phyloP scores from a whole-genome alignment of 805 yeast genomes.

The Kuraishia hungarica region DNA sequence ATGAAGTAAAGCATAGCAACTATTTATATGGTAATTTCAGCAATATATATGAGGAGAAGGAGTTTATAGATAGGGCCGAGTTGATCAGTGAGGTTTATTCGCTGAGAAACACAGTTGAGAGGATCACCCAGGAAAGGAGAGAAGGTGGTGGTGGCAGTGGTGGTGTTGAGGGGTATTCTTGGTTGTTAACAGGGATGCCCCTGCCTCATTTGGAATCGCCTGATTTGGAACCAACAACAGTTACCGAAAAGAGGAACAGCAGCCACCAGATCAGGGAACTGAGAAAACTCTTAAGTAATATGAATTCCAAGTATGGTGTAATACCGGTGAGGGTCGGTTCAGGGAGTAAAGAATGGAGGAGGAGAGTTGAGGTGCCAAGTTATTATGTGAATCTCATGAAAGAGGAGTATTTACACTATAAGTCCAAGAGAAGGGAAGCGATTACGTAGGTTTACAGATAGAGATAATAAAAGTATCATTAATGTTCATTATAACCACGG shows the following conservation, averaged over 20 bases:
- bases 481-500: too few species aligned
- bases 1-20: slow-evolving; percentile 14
- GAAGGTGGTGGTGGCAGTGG: not conserved
- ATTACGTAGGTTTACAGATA: not conserved
- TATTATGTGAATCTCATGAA: slow-evolving; percentile 4
- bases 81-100: slow-evolving; percentile 36
- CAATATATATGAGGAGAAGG: slow-evolving; percentile 24
- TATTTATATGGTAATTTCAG: slow-evolving; percentile 22
- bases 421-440: not conserved
- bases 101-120: slow-evolving; percentile 25
- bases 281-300: slow-evolving; percentile 2
- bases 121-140: not conserved
- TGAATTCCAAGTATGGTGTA: slow-evolving; percentile 5
- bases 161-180: not conserved
- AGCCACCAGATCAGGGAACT: not conserved
- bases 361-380: not conserved
- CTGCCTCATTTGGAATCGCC: not conserved
- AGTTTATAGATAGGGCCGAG: slow-evolving; percentile 23
- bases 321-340: slow-evolving; percentile 3
- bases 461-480: not conserved
- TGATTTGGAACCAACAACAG: not conserved
- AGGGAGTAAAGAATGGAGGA: slow-evolving; percentile 7
- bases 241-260: too few species aligned
- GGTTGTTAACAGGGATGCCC: not conserved
- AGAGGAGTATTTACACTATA: slow-evolving; percentile 4